phyloP scores from a whole-genome alignment of 345 rosid genomes.

The Jatropha curcas region DNA sequence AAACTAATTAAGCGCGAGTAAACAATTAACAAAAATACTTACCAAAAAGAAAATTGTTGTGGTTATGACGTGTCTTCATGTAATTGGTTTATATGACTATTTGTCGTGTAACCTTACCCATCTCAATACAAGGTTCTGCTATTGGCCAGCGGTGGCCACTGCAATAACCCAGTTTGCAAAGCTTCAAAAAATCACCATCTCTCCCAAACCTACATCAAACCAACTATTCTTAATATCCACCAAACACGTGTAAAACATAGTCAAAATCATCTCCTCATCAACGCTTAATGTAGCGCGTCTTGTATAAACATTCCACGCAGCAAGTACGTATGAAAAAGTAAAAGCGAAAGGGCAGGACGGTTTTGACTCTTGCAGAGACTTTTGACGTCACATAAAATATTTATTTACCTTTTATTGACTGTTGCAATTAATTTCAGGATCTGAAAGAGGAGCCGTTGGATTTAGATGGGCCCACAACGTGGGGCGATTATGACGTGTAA shows the following conservation, averaged over 20 bases:
- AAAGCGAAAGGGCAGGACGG: not conserved
- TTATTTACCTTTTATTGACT: too few species aligned
- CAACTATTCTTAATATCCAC: not conserved
- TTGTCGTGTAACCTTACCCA: not conserved
- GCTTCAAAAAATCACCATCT: too few species aligned
- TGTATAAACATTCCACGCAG: not conserved
- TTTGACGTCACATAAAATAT: constrained; percentile 16
- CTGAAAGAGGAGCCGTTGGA: not conserved
- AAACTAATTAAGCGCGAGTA: too few species aligned
- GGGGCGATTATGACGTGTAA: not conserved
- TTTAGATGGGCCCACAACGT: not conserved
- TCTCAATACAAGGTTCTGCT: not conserved
- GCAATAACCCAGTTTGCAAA: not conserved
- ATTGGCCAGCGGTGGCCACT: not conserved
- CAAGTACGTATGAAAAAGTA: not conserved
- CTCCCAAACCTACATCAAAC: not conserved
- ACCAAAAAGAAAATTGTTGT: too few species aligned
- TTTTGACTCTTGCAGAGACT: constrained; percentile 27
- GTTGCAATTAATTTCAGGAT: not conserved
- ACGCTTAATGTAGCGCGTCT: not conserved
- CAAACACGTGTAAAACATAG: not conserved
- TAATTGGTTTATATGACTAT: not conserved
- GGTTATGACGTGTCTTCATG: not conserved
- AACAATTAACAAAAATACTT: too few species aligned
- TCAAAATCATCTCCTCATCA: not conserved